Evolutionary conservation across 805 yeast species (phyloP), one percentile per base, ranked within the genome.

Genomic region (Saccharomyces kudriavzevii): DNA sequence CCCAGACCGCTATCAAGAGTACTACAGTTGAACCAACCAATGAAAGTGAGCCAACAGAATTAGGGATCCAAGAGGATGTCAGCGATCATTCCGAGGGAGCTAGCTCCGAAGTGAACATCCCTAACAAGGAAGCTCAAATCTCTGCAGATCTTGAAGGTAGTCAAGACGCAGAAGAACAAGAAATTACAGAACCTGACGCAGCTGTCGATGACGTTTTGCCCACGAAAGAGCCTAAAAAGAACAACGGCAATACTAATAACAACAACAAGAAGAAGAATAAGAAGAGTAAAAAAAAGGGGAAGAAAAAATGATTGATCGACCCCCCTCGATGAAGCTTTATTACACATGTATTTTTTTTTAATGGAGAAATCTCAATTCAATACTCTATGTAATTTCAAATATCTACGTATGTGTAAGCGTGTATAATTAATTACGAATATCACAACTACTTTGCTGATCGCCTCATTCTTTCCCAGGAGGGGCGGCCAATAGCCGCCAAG

Each of bases 201-300:
- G 20, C 9, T 17, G 25, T 24, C 14, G 28, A 27, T 10, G 29
- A 45, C 13, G 28, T 45, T 26, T 22, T 14, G 28, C 17, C 17
- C 20, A 20, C 40, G 13, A 35, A 24, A 30, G 30, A 45, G 30
- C 17, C 29, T n/a, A 40, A 30, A 17, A 45, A 48, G 29, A 13
- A 9, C 25, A 43, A 13, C 20, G 22, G 22, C 22, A n/a, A 49
- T 17, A 31, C 17, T 17, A 29, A 8, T 29, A 43, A 17, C 25
- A 35, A 35, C 22, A n/a, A 49, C n/a, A 31, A 48, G 11, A 45
- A 24, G n/a, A 48, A 47, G n/a, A 28, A 22, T 26, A 29, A 31
- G 22, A 51, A 48, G 28, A 31, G 27, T 13, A 46, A 49, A 22
- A 52, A 45, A 13, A 52, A 55, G 26, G 30, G 45, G 43, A 47